Conservation (phyloP, 2,329 filamentous ascomycete genomes). For the Rhynchosporium agropyri region DNA sequence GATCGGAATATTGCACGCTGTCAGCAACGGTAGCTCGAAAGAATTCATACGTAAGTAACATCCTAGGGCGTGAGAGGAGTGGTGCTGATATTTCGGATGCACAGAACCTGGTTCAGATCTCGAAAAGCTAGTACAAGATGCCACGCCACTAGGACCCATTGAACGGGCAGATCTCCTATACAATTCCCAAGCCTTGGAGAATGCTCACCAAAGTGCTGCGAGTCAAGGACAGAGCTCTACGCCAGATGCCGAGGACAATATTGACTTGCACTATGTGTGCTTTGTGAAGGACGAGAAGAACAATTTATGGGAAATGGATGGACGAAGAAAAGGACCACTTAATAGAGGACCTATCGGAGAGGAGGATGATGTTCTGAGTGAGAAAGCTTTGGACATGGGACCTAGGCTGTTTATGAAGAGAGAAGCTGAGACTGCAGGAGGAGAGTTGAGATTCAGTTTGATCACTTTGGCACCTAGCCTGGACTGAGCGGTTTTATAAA, state of each 20-base stretch:
- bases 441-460: slow-evolving; percentile 40
- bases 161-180: slow-evolving; percentile 78
- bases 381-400: slow-evolving; percentile 75
- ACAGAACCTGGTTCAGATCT: slow-evolving; percentile 47
- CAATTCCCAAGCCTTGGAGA: slow-evolving; percentile 73
- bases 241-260: slow-evolving; percentile 71
- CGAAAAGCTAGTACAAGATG: slow-evolving; percentile 65
- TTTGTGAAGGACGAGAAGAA: slow-evolving; percentile 74
- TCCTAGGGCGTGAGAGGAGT: not conserved
- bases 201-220: slow-evolving; percentile 80
- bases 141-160: slow-evolving; percentile 68
- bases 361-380: slow-evolving; percentile 73
- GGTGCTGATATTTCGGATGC: not conserved
- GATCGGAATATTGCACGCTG: slow-evolving; percentile 84
- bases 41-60: slow-evolving; percentile 84
- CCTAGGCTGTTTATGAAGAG: slow-evolving; percentile 45
- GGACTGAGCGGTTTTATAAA: slow-evolving; percentile 4
- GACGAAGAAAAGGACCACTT: slow-evolving; percentile 65
- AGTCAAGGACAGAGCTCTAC: slow-evolving; percentile 76
- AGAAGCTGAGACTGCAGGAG: slow-evolving; percentile 34
- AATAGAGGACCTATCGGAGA: slow-evolving; percentile 48
- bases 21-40: slow-evolving; percentile 75
- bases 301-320: slow-evolving; percentile 72
- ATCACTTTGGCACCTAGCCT: slow-evolving; percentile 34
- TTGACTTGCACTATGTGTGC: slow-evolving; percentile 94